phyloP scores from a whole-genome alignment of 371 early-diverging fungal genomes.

The Lichtheimia corymbifera region DNA sequence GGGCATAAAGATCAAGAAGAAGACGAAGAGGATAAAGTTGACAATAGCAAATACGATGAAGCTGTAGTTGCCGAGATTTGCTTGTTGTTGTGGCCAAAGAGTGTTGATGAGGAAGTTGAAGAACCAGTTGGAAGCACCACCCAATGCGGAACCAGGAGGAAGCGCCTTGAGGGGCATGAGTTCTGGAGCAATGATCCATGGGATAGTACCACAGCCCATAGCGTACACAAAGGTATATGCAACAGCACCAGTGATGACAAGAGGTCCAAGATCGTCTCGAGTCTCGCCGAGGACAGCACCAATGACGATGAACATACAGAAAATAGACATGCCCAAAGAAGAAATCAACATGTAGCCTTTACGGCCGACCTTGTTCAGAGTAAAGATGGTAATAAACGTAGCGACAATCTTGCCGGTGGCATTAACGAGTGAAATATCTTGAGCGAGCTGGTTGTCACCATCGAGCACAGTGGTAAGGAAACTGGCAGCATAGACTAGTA shows the following conservation, averaged over 20 bases:
- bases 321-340: conserved; percentile 33
- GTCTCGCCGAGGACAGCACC: conserved; percentile 19
- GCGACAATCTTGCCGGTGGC: conserved; percentile 41
- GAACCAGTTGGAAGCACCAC: conserved; percentile 44
- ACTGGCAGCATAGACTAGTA: conserved; percentile 28
- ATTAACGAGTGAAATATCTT: conserved; percentile 39
- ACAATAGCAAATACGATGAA: conserved; percentile 43
- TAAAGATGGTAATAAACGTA: conserved; percentile 33
- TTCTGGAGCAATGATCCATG: conserved; percentile 55
- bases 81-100: conserved; percentile 39
- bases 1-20: conserved; percentile 37
- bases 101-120: conserved; percentile 47
- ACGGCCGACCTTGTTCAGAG: conserved; percentile 42
- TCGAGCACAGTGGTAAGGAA: conserved; percentile 36
- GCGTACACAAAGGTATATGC: conserved; percentile 39
- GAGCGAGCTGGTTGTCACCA: conserved; percentile 29
- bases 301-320: conserved; percentile 38
- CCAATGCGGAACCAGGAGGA: conserved; percentile 47
- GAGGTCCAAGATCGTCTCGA: conserved; percentile 21
- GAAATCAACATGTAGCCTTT: conserved; percentile 48
- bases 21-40: conserved; percentile 45
- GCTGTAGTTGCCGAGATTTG: conserved; percentile 33
- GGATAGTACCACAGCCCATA: conserved; percentile 51
- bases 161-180: conserved; percentile 45
- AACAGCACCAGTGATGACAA: conserved; percentile 41